Evolutionary conservation across 805 yeast genomes (phyloP), one percentile per base, ranked within the genome.

Genomic region (Lachancea mirantina): DNA sequence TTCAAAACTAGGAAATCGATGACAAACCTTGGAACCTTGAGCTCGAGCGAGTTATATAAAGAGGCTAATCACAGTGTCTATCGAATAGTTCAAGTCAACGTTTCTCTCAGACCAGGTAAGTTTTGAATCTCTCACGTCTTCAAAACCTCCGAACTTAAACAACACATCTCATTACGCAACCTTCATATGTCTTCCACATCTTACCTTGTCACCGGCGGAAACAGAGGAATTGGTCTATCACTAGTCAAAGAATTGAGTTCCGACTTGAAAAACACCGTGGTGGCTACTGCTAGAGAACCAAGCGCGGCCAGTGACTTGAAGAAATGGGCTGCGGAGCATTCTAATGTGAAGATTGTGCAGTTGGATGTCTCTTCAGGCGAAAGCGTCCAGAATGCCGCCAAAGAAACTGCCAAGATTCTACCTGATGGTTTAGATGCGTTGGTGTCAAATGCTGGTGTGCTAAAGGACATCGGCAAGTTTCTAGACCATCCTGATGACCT

Each of bases 191-290:
- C 25, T 10, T 17, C 30, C 23, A 23, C 25, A 23, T 23, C 41
- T 11, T 61, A 61, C 42, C 48, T 59, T 11, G 36, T 61, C 28
- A 47, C 61, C 10, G 67, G 68, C 17, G 58, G 60, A 18, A 52
- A 53, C 34, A 46, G 61, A 30, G 67, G 66, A 4, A 57, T 62
- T 34, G 67, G 67, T 4, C 47, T 50, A 13, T 46, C 28, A 5
- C 22, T 61, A 5, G 62, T 49, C 21, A 46, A 54, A 29, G 42
- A 39, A 19, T 36, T 59, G 19, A 41, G 52, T 16, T 30, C 36
- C 21, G 16, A 14, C 21, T 9, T 11, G 20, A 16, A 14, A 8
- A 27, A 27, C 19, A 17, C 21, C 19, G 52, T 59, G n/a, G 38
- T 56, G 24, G 57, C 53, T 1, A 23, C 42, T 9, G 14, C 16